phyloP scores from a whole-genome alignment of 768 basidiomycete genomes.

The Suillus subalutaceus region DNA sequence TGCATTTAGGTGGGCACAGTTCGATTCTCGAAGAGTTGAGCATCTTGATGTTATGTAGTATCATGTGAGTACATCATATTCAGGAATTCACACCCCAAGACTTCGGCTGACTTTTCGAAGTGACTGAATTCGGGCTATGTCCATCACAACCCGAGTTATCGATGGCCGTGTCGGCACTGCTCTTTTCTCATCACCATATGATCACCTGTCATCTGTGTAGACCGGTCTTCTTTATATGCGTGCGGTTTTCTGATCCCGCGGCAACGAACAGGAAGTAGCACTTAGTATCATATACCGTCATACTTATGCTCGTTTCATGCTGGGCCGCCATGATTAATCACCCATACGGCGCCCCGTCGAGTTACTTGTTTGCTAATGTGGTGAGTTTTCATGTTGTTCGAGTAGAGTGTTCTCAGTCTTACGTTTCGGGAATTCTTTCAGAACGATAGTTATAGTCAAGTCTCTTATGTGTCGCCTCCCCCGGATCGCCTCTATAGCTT shows the following conservation, averaged over 20 bases:
- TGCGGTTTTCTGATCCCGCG: neutral
- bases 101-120: neutral
- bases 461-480: constrained; percentile 4
- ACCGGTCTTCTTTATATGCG: neutral
- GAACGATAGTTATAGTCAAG: constrained; percentile 11
- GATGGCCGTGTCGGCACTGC: constrained; percentile 3
- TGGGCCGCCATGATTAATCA: constrained; percentile 29
- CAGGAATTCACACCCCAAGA: neutral
- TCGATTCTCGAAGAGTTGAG: neutral
- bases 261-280: neutral
- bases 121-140: neutral
- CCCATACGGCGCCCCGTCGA: constrained; percentile 32
- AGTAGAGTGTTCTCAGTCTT: neutral
- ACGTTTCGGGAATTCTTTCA: constrained; percentile 5
- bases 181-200: neutral
- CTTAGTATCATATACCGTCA: neutral
- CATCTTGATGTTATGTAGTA: no score
- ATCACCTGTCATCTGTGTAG: neutral
- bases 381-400: constrained; percentile 14
- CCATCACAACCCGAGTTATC: neutral
- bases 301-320: neutral
- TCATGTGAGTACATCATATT: neutral
- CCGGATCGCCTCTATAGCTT: constrained; percentile 30
- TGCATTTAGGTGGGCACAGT: neutral
- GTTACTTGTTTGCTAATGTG: constrained; percentile 27